Percentiles rank a stretch among this genome's conserved stretches.
These are phyloP conservation scores for Platismatia glauca DNA, from an alignment of 495 filamentous ascomycete genomes.

Conservation along the genomic window DNA sequence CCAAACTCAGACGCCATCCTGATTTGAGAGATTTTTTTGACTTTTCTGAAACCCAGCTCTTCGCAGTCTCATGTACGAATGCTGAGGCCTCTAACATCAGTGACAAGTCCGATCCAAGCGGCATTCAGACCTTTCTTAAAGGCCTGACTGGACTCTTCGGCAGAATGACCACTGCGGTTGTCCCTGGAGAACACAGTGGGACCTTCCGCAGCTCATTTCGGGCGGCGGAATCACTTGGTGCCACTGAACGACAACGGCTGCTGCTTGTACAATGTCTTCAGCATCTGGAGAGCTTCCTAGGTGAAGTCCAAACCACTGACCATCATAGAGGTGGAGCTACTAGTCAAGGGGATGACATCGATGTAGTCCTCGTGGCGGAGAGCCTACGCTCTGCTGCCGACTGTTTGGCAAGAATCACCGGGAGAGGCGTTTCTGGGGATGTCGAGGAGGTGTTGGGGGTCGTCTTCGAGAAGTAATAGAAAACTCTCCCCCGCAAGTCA, in stretches of 20 bases:
- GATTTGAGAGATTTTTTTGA: constrained; percentile 5
- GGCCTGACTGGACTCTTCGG: constrained; percentile 60
- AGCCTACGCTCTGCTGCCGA: constrained; percentile 74
- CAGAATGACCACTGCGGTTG: constrained; percentile 56
- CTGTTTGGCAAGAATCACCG: constrained; percentile 75
- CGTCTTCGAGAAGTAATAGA: constrained; percentile 85
- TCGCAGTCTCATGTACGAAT: constrained; percentile 63
- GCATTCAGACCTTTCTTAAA: constrained; percentile 59
- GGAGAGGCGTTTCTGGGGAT: constrained; percentile 77
- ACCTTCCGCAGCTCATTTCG: constrained; percentile 48
- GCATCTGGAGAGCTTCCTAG: constrained; percentile 63
- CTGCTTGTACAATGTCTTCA: constrained; percentile 63
- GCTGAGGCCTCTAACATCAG: constrained; percentile 16
- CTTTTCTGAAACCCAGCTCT: constrained; percentile 27
- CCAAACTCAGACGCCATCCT: constrained; percentile 3
- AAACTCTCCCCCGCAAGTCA: background rate
- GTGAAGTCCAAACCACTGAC: constrained; percentile 23
- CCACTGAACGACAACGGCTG: constrained; percentile 79
- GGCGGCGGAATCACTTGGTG: constrained; percentile 80
- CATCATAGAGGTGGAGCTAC: constrained; percentile 29
- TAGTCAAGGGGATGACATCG: constrained; percentile 39
- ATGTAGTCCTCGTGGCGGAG: constrained; percentile 94
- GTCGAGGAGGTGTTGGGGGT: constrained; percentile 96
- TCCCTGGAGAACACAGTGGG: constrained; percentile 28
- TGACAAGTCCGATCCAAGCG: constrained; percentile 44